Evolutionary conservation across 495 filamentous ascomycete species (phyloP), one percentile per base, ranked within the genome.

Genomic region (Filosporella fistucella): DNA sequence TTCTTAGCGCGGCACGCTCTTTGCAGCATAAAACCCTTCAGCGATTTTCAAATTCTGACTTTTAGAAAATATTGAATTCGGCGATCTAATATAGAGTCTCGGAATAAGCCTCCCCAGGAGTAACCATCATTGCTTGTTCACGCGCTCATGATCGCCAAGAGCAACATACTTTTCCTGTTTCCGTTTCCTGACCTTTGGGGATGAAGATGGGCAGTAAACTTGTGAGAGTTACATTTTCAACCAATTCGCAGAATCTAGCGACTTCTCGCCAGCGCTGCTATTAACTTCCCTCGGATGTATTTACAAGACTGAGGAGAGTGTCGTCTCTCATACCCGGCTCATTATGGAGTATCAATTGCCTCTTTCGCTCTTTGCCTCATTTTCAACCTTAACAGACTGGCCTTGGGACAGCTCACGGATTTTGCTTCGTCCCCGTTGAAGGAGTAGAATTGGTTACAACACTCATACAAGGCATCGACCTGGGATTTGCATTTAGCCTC

Each of bases 61-160:
- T 78, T 68, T 73, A 74, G 40, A 45, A 54, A 45, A 66, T 70
- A 88, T 91, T 94, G 85, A 93, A 84, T 77, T 75, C 69, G 85
- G 93, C 90, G 84, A 86, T 82, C 78, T 88, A 88, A 89, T 91
- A 21, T 98, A 98, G 93, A 98, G 93, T 98, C 93, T 94, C 93
- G 93, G 88, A 84, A 81, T 82, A 87, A 83, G 88, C 79, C 62
- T 68, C 49, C 58, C 50, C 33, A 34, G 59, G 60, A 68, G 63
- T 68, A 69, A 25, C 54, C 61, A 66, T 93, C 89, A 86, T 75
- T 96, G 79, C 89, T 91, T 90, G 81, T 88, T 86, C 88, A 95
- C 93, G 93, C 88, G 93, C 93, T 98, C 91, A 86, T 87, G 89
- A 90, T 83, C 83, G 84, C 93, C 94, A 78, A 98, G 80, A 98